phyloP scores from a whole-genome alignment of 768 basidiomycete genomes.

The Daedaleopsis nitida region DNA sequence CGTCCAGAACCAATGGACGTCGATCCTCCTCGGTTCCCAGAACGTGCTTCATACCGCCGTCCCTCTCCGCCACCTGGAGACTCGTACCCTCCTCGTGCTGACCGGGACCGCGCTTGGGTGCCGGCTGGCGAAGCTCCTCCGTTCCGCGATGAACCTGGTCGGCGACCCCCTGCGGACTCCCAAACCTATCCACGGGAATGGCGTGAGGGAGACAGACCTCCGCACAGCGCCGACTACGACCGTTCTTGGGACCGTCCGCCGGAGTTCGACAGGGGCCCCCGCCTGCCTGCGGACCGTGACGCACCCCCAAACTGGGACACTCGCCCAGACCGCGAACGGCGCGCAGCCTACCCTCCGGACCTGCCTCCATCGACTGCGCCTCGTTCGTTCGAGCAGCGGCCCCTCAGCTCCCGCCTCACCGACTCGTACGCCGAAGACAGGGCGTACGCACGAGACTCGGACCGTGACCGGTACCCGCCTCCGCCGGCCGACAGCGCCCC shows the following conservation, averaged over 20 bases:
- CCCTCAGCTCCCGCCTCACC: slow-evolving; percentile 28
- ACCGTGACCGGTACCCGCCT: slow-evolving; percentile 23
- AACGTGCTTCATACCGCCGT: slow-evolving; percentile 22
- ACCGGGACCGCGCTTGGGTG: slow-evolving; percentile 23
- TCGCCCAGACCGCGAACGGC: slow-evolving; percentile 32
- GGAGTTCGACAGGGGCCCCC: slow-evolving; percentile 23
- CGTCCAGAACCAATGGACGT: slow-evolving; percentile 28
- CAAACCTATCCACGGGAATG: slow-evolving; percentile 23
- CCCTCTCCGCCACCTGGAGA: slow-evolving; percentile 24
- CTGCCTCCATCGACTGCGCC: slow-evolving; percentile 7
- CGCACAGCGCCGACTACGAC: slow-evolving; percentile 23
- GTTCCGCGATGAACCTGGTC: slow-evolving; percentile 18
- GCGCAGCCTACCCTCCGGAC: slow-evolving; percentile 20
- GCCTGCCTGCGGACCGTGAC: slow-evolving; percentile 24
- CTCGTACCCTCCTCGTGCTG: slow-evolving; percentile 5
- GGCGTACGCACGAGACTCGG: slow-evolving; percentile 17
- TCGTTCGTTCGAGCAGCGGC: slow-evolving; percentile 27
- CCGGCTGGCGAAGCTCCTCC: slow-evolving; percentile 18
- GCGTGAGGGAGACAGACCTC: slow-evolving; percentile 18
- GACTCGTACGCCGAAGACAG: slow-evolving; percentile 27
- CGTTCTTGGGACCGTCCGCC: slow-evolving; percentile 26
- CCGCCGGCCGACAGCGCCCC: slow-evolving; percentile 3
- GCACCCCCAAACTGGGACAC: slow-evolving; percentile 29
- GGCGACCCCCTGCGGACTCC: slow-evolving; percentile 15
- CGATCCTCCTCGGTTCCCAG: slow-evolving; percentile 22